These are phyloP conservation scores for Pholiota conissans DNA, from an alignment of 768 basidiomycete genomes.

Conservation along the genomic window DNA sequence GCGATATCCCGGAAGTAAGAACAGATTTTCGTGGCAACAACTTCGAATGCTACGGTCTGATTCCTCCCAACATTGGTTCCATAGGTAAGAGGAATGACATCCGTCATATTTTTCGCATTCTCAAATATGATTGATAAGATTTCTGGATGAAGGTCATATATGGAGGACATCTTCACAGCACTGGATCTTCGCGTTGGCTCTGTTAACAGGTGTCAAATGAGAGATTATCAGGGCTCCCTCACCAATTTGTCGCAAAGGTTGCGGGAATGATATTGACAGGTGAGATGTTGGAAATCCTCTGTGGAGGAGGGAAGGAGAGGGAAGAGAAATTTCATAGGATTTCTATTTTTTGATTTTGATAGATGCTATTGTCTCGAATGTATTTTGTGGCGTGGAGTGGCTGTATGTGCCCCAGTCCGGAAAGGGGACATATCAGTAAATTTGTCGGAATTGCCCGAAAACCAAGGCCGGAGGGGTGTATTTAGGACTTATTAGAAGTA, in stretches of 20 bases:
- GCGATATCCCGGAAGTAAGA: constrained; percentile 38
- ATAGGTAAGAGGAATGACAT: constrained; percentile 14
- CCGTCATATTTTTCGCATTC: constrained; percentile 23
- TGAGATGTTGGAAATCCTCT: background rate
- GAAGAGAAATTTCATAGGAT: background rate
- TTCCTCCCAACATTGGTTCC: background rate
- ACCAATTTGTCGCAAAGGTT: background rate
- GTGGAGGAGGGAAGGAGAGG: background rate
- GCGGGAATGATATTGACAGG: background rate
- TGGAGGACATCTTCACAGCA: background rate
- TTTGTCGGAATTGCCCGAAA: background rate
- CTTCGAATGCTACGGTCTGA: constrained; percentile 30
- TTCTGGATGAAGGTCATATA: constrained; percentile 30
- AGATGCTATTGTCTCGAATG: background rate
- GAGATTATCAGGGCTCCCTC: background rate
- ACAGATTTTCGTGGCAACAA: constrained; percentile 39
- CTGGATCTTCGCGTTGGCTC: background rate
- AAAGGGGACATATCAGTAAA: background rate
- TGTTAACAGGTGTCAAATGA: background rate
- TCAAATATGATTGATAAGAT: constrained; percentile 33
- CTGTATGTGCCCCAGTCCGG: background rate
- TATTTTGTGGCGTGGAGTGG: background rate
- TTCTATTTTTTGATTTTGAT: background rate
- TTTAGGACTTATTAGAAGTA: too few relatives aligned
- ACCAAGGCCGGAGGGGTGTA: background rate